phyloP scores from a whole-genome alignment of 2,329 filamentous ascomycete genomes.

The Cordyceps militaris region DNA sequence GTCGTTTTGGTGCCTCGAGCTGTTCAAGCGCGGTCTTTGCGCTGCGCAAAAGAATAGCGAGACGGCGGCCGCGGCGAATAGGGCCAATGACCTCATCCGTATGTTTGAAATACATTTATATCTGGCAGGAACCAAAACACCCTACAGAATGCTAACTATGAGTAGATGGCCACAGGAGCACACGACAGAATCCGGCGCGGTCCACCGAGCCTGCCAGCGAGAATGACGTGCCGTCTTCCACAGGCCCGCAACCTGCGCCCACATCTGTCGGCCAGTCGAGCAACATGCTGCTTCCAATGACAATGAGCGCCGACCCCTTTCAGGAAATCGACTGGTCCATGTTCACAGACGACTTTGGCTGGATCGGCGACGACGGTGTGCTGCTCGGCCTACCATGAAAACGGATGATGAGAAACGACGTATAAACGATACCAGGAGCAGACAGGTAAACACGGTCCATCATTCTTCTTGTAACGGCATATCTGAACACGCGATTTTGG shows the following conservation, averaged over 20 bases:
- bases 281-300: slow-evolving; percentile 18
- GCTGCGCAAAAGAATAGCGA: slow-evolving; percentile 28
- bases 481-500: too few relatives aligned
- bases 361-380: slow-evolving; percentile 27
- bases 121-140: background rate
- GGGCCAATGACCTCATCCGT: slow-evolving; percentile 26
- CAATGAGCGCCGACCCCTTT: slow-evolving; percentile 27
- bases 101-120: slow-evolving; percentile 11
- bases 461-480: background rate
- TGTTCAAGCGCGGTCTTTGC: slow-evolving; percentile 38
- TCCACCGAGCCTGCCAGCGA: background rate
- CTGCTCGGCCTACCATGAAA: slow-evolving; percentile 22
- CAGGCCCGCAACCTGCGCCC: background rate
- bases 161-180: background rate
- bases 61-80: slow-evolving; percentile 19
- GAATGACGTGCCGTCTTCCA: background rate
- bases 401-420: background rate
- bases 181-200: background rate
- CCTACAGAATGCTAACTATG: background rate
- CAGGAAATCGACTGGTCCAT: slow-evolving; percentile 44
- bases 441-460: background rate
- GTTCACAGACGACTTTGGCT: slow-evolving; percentile 45
- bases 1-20: slow-evolving; percentile 42
- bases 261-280: slow-evolving; percentile 11
- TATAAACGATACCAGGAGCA: background rate